A percentile compares a stretch with the other conserved stretches of the same genome.
phyloP scores from a whole-genome alignment of 2,329 filamentous ascomycete genomes.

The Rutstroemia sp. region DNA sequence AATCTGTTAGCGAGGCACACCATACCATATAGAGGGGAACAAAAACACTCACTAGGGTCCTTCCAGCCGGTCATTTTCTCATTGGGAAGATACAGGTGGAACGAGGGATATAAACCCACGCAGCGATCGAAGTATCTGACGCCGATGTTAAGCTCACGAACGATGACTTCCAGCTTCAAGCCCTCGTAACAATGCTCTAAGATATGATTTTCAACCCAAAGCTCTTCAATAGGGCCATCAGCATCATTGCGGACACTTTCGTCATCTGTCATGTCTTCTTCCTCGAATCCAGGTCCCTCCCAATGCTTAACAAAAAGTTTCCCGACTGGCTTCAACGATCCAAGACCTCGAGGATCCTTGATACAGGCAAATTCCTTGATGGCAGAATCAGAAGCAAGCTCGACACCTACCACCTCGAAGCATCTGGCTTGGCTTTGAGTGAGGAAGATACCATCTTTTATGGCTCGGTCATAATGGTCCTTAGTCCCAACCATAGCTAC shows the following conservation, averaged over 20 bases:
- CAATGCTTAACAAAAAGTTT: constrained; percentile 37
- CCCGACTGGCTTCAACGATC: constrained; percentile 37
- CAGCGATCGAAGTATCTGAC: constrained; percentile 58
- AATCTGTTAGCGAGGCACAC: constrained; percentile 1
- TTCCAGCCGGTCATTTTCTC: constrained; percentile 63
- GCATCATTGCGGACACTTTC: constrained; percentile 17
- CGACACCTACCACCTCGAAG: constrained; percentile 52
- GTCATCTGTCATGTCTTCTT: constrained; percentile 23
- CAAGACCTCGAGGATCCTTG: constrained; percentile 27
- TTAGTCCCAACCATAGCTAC: constrained; percentile 34
- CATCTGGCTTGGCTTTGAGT: constrained; percentile 43
- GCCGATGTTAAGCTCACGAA: constrained; percentile 52
- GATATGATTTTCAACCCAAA: constrained; percentile 61
- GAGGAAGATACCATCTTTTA: constrained; percentile 33
- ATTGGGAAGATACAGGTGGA: constrained; percentile 60
- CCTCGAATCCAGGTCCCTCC: constrained; percentile 30
- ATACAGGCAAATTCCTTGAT: constrained; percentile 39
- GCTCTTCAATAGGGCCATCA: constrained; percentile 38
- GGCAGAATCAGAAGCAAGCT: constrained; percentile 35
- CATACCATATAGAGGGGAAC: neutral
- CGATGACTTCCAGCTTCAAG: constrained; percentile 50
- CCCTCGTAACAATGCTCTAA: constrained; percentile 53
- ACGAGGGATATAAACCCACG: constrained; percentile 48
- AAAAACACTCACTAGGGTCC: constrained; percentile 36
- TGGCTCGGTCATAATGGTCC: constrained; percentile 28